Percentiles rank a stretch among this genome's conserved stretches.
phyloP scores from a whole-genome alignment of 73 alveolate genomes.

The Paramecium sonneborni region DNA sequence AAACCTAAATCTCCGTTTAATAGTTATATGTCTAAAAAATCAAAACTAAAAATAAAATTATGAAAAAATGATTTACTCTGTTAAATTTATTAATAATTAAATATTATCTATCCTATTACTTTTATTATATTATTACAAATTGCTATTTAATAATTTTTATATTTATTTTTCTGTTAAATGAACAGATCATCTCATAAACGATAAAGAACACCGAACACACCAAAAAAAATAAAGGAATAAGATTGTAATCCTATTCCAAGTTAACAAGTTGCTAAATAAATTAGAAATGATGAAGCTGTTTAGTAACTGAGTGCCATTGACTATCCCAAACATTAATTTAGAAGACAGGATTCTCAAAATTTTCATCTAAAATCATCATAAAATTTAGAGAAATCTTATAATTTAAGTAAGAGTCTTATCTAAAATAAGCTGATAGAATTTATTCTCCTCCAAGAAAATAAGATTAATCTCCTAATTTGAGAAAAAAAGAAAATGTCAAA shows the following conservation, averaged over 20 bases:
- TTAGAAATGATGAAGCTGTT: not conserved
- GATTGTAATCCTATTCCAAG: not conserved
- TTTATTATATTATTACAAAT: not conserved
- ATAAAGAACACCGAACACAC: not conserved
- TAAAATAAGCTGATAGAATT: not conserved
- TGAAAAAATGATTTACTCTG: not conserved
- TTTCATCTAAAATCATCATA: not conserved
- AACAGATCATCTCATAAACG: not conserved
- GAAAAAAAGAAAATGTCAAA: not conserved
- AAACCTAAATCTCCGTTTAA: conserved; percentile 10
- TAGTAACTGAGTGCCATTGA: not conserved
- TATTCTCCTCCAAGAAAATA: not conserved
- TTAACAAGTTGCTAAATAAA: not conserved
- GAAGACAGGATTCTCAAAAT: not conserved
- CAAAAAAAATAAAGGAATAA: not conserved
- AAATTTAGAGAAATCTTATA: not conserved
- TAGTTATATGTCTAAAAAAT: not conserved
- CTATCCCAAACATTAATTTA: not conserved
- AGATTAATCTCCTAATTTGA: not conserved
- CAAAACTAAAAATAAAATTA: not conserved
- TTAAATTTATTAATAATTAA: not conserved
- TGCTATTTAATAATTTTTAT: not conserved
- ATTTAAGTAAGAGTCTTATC: not conserved
- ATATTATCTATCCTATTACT: not conserved
- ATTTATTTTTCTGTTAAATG: conserved; percentile 35